Evolutionary conservation across 345 rosid genomes (phyloP), one percentile per base, ranked within the genome.

Genomic region (Eucalyptus marginata): DNA sequence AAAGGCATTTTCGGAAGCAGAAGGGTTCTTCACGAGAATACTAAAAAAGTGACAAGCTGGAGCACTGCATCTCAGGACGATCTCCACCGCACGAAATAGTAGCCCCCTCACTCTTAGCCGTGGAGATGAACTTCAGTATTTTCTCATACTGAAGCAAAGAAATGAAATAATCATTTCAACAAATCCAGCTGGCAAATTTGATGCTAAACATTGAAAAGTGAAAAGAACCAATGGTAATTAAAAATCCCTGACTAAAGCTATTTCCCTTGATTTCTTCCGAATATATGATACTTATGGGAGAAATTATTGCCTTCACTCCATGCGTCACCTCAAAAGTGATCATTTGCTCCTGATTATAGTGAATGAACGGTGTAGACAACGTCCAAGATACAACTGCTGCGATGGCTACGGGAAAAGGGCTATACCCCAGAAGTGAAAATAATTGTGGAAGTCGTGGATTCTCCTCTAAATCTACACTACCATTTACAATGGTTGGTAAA

Each of bases 21-120:
- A 56, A 49, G 56, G 54, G 62, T 80, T 43, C 54, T 88, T 90
- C 47, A 13, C 20, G 14, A 76, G 18, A 20, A 17, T 6, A 64
- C 71, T 64, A 5, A 5, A n/a, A 64, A 68, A 88, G 44, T 40
- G 86, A 88, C 88, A 87, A 87, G 33, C 64, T 88, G 62, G 13
- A 85, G n/a, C 46, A 66, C 88, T 36, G 86, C 93, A 97, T 99
- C 97, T 90, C 59, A 27, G 99, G 99, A 93, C 97, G 97, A 91
- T 62, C 88, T 51, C 99, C 99, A 66, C 99, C 99, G 49, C 88
- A 92, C 88, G 94, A 91, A 88, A 98, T 93, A 88, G 98, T 95
- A 81, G 99, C 99, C 91, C 99, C 99, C 94, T 98, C 99, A 64
- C 91, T 92, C 93, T 94, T 95, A 49, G 99, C 98, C 29, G 95